phyloP scores from a whole-genome alignment of 192 early-diverging fungal species.

The Rhizophagus sp. region DNA sequence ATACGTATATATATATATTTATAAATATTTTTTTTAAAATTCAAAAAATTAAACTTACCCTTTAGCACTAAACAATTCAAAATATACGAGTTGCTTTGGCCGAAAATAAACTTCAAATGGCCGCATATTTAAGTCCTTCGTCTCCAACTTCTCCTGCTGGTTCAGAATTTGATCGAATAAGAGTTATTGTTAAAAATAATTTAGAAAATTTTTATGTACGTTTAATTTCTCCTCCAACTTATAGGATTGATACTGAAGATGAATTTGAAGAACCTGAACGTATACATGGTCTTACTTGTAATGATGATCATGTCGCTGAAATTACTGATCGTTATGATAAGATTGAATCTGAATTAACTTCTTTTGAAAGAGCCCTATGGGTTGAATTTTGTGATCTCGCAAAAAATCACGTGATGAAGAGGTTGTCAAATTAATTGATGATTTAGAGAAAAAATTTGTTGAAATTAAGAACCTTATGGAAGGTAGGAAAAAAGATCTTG shows the following conservation, averaged over 20 bases:
- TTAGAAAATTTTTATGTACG: slow-evolving; percentile 4
- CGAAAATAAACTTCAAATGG: slow-evolving; percentile 31
- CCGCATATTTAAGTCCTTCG: slow-evolving; percentile 29
- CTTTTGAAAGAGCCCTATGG: slow-evolving; percentile 26
- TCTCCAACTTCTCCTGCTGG: slow-evolving; percentile 24
- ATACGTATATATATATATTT: no score
- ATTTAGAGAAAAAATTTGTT: slow-evolving; percentile 9
- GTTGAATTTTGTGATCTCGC: slow-evolving; percentile 29
- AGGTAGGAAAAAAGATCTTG: slow-evolving; percentile 15
- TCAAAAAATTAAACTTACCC: background rate
- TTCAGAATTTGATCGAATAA: slow-evolving; percentile 31
- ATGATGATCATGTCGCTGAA: slow-evolving; percentile 30
- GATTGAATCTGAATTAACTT: slow-evolving; percentile 25
- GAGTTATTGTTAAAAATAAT: background rate
- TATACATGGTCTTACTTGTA: slow-evolving; percentile 30
- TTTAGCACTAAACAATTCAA: slow-evolving; percentile 21
- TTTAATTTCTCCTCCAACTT: slow-evolving; percentile 16
- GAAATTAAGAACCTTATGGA: slow-evolving; percentile 19
- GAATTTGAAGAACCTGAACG: slow-evolving; percentile 29
- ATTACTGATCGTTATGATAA: slow-evolving; percentile 16
- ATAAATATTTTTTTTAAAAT: no score
- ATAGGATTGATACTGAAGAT: slow-evolving; percentile 10
- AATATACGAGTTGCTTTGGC: slow-evolving; percentile 15
- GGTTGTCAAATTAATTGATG: background rate
- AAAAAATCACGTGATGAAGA: slow-evolving; percentile 14